These are phyloP conservation scores for Cercospora beticola DNA, from an alignment of 2,329 filamentous ascomycete genomes.

Conservation along the genomic window DNA sequence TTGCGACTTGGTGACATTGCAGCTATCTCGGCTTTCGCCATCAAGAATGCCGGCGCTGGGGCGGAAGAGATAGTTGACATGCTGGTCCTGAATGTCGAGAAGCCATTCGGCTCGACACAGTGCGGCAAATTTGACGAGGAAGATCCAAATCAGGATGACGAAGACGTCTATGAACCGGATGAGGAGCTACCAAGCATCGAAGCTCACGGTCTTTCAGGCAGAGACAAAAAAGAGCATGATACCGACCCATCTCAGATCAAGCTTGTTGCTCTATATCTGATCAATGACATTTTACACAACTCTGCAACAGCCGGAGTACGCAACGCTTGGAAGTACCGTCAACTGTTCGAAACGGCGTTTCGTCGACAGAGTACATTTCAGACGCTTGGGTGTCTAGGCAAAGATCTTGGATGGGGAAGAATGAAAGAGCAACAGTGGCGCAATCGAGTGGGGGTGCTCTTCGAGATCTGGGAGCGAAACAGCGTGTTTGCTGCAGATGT, in stretches of 20 bases:
- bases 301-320: conserved; percentile 73
- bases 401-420: conserved; percentile 73
- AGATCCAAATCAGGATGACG: conserved; percentile 40
- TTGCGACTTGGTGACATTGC: conserved; percentile 84
- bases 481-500: conserved; percentile 69
- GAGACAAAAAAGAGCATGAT: conserved; percentile 44
- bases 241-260: conserved; percentile 70
- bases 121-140: conserved; percentile 63
- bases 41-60: conserved; percentile 79
- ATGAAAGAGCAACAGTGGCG: conserved; percentile 83
- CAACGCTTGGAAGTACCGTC: conserved; percentile 82
- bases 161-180: conserved; percentile 42
- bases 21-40: conserved; percentile 81
- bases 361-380: conserved; percentile 70
- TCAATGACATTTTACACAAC: conserved; percentile 77
- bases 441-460: conserved; percentile 66
- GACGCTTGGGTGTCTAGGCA: conserved; percentile 69
- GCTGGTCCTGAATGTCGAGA: conserved; percentile 77
- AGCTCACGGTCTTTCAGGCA: conserved; percentile 32
- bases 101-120: conserved; percentile 68
- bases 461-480: conserved; percentile 67
- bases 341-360: conserved; percentile 73
- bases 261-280: conserved; percentile 77
- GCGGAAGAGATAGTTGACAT: conserved; percentile 90
- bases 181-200: conserved; percentile 40